phyloP scores from a whole-genome alignment of 179 eudicot genomes.

The Pouteria campechiana region DNA sequence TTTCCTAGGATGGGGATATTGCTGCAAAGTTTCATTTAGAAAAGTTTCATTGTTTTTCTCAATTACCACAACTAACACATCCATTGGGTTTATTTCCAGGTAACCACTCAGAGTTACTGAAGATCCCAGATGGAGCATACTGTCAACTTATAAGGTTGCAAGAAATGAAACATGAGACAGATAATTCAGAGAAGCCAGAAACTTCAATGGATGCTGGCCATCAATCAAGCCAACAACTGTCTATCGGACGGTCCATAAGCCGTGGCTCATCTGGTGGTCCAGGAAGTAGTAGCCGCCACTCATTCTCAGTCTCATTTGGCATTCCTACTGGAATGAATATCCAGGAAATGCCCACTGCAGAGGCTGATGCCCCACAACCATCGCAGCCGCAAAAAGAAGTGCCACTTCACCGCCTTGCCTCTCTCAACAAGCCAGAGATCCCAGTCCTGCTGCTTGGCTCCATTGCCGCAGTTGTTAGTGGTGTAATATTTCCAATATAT shows the following conservation, averaged over 20 bases:
- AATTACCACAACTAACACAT: neutral
- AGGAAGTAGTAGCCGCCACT: conserved; percentile 8
- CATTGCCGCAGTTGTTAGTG: conserved; percentile 20
- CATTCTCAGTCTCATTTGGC: conserved; percentile 9
- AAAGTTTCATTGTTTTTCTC: neutral
- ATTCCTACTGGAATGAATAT: neutral
- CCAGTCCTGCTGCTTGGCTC: conserved; percentile 23
- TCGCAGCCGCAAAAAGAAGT: conserved; percentile 4
- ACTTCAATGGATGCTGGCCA: neutral
- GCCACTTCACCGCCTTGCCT: conserved; percentile 28
- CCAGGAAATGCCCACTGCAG: neutral
- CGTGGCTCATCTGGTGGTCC: conserved; percentile 10
- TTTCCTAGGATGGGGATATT: too few species aligned
- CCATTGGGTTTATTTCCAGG: conserved; percentile 25
- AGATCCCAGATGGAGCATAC: conserved; percentile 40
- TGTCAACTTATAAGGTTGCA: conserved; percentile 31
- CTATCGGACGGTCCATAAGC: conserved; percentile 13
- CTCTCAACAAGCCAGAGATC: conserved; percentile 41
- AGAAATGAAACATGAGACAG: conserved; percentile 13
- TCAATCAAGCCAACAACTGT: conserved; percentile 9
- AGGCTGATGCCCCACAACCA: neutral
- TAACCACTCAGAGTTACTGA: conserved; percentile 25
- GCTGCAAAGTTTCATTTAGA: too few species aligned
- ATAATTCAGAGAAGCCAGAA: conserved; percentile 2
- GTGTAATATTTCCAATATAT: conserved; percentile 22